Conservation (phyloP, 2,329 filamentous ascomycete species). For the Pseudopyricularia javanii region DNA sequence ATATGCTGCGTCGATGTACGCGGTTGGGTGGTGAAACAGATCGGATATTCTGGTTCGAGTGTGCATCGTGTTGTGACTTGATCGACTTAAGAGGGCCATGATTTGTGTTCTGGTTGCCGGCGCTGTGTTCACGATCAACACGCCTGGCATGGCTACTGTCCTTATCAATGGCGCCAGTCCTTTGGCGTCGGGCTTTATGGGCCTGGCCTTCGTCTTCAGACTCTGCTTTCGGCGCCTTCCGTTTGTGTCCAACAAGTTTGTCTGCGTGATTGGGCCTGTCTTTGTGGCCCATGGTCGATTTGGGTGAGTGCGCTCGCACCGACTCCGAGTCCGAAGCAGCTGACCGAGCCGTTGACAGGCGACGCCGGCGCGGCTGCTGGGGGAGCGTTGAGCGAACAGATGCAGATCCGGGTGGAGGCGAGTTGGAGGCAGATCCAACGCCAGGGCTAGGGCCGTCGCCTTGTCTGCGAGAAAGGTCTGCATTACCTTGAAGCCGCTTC, state of each 20-base stretch:
- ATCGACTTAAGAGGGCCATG: slow-evolving; percentile 7
- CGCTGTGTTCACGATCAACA: slow-evolving; percentile 15
- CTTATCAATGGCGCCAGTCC: slow-evolving; percentile 29
- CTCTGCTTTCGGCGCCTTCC: slow-evolving; percentile 39
- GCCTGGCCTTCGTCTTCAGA: slow-evolving; percentile 45
- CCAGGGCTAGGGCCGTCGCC: slow-evolving; percentile 35
- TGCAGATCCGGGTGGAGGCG: slow-evolving; percentile 29
- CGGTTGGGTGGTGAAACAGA: slow-evolving; percentile 50
- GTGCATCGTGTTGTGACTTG: slow-evolving; percentile 19
- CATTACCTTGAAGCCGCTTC: slow-evolving; percentile 35
- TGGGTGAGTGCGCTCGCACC: slow-evolving; percentile 29
- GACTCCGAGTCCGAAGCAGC: slow-evolving; percentile 43
- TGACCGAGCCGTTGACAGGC: slow-evolving; percentile 25
- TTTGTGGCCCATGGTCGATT: slow-evolving; percentile 23
- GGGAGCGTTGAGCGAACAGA: slow-evolving; percentile 17
- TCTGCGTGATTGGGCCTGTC: slow-evolving; percentile 32
- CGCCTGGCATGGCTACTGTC: slow-evolving; percentile 13
- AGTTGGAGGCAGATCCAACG: slow-evolving; percentile 46
- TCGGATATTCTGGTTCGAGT: slow-evolving; percentile 21
- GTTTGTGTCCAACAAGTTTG: slow-evolving; percentile 34
- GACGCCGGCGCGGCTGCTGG: slow-evolving; percentile 19
- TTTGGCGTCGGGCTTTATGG: slow-evolving; percentile 41
- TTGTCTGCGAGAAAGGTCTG: slow-evolving; percentile 29
- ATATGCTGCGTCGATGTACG: slow-evolving; percentile 50
- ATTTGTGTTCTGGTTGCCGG: slow-evolving; percentile 7